Percentiles rank a stretch among this genome's conserved stretches.
Conservation (phyloP, 2,329 filamentous ascomycete species). For the Dothistroma pini region DNA sequence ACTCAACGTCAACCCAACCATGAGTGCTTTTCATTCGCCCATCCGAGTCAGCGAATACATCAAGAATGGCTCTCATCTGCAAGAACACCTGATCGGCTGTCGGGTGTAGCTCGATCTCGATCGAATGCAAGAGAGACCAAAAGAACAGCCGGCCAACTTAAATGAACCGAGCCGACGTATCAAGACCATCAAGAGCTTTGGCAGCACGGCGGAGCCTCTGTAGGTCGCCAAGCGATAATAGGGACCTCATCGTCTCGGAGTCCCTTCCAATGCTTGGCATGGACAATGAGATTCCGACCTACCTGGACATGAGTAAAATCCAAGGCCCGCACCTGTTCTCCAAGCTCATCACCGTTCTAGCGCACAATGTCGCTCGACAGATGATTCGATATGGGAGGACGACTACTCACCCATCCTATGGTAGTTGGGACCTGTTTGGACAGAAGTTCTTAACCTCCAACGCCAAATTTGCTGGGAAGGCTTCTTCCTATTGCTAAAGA, state of each 20-base stretch:
- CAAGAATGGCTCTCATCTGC: not conserved
- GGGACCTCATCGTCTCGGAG: not conserved
- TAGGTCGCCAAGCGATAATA: not conserved
- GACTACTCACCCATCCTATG: too few species aligned
- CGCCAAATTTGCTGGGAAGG: not conserved
- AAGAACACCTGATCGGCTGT: not conserved
- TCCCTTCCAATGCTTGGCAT: too few species aligned
- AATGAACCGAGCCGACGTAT: not conserved
- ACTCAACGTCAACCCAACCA: conserved; percentile 22
- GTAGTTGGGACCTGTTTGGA: too few species aligned
- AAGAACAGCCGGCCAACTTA: not conserved
- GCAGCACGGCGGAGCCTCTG: not conserved
- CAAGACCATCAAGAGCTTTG: conserved; percentile 1
- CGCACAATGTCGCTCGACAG: too few species aligned
- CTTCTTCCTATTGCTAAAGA: not conserved
- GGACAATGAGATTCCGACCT: too few species aligned
- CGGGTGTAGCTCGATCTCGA: conserved; percentile 12
- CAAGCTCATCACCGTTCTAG: too few species aligned
- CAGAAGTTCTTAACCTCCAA: too few species aligned
- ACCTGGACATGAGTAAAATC: too few species aligned
- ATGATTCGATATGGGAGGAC: too few species aligned
- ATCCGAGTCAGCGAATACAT: not conserved
- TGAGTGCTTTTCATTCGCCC: conserved; percentile 17
- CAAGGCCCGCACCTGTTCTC: too few species aligned
- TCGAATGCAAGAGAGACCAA: not conserved